Evolutionary conservation across 352 stramenopile genomes (phyloP), one percentile per base, ranked within the genome.

Genomic region (Pythium sp.): DNA sequence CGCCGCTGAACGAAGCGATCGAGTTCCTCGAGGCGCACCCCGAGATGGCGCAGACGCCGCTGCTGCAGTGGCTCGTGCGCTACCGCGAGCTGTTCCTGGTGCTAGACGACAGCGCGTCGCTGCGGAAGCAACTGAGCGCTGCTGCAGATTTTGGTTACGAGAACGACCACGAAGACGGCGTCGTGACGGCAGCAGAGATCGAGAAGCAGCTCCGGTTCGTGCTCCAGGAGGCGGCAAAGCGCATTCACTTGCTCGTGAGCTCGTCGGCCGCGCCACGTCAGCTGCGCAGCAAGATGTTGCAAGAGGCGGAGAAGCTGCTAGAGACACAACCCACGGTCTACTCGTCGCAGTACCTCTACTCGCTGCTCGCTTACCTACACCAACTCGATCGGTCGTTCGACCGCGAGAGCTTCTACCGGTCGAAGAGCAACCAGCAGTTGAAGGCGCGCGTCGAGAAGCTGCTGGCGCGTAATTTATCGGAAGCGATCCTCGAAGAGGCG

Each of bases 71-170:
- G 81, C 64, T 92, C 5, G 73, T 91, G 18, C 75, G 73, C 41
- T 94, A 92, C 71, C 82, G 86, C 5, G 85, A 94, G 65, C 77
- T 92, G 15, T 69, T 78, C 47, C 64, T 94, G 22, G 80, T 93
- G 53, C 68, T 92, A 0, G 78, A 91, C 43, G 87, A 94, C 47
- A 67, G 78, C n/a, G 67, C 81, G 57, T 77, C 81, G 5, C 74
- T 91, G 68, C 61, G 70, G 46, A 63, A 77, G 20, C 69, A 77
- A 38, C 14, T 84, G 20, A 51, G 43, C 18, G 43, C 43, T 51
- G 43, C 43, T 51, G 43, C 43, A 51, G 43, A 51, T n/a, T 51
- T 22, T 20, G 43, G 18, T 2, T 51, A 51, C 18, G 68, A 61
- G 18, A 70, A 22, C 58, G 64, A 62, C 22, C 72, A 75, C 41